Evolutionary conservation across 129 eudicot species (phyloP).

Genomic region (Flaveria sonorensis): DNA sequence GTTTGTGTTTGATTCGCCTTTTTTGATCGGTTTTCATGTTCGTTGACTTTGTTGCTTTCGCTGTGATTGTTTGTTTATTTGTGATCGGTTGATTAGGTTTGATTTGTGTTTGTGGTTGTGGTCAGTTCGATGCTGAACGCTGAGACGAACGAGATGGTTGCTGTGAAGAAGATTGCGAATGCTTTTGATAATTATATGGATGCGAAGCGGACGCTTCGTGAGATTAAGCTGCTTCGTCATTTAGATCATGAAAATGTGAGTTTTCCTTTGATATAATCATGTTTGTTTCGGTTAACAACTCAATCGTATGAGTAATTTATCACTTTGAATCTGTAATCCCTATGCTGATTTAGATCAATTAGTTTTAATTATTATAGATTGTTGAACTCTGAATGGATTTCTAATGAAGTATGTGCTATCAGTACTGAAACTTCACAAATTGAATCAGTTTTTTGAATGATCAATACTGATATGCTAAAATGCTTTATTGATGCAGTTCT

Average conservation of each 20-base stretch:
- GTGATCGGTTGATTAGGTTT: conserved; percentile 12
- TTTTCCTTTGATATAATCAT: conserved; percentile 13
- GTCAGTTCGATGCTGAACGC: conserved; percentile 72
- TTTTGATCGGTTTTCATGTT: background rate
- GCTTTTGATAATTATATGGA: conserved; percentile 92
- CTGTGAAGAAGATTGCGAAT: conserved; percentile 86
- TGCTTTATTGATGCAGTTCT: conserved; percentile 13
- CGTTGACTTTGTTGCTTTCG: conserved; percentile 31
- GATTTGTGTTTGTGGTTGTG: conserved; percentile 2
- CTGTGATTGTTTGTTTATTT: conserved; percentile 6
- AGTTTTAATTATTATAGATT: background rate
- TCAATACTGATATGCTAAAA: background rate
- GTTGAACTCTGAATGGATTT: background rate
- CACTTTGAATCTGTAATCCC: conserved; percentile 7
- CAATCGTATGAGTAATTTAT: too few species aligned
- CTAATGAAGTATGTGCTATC: background rate
- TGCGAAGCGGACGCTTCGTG: conserved; percentile 88
- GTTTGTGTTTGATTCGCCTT: background rate
- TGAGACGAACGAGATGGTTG: conserved; percentile 92
- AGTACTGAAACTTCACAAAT: background rate
- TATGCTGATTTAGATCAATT: background rate
- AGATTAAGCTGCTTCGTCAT: conserved; percentile 86
- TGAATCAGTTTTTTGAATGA: background rate
- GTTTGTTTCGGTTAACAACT: background rate
- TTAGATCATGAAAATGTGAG: conserved; percentile 88